Percentiles rank a stretch among this genome's conserved stretches.
Conservation (phyloP, 1,284 basidiomycete genomes). For the Fomitiporia mediterranea region DNA sequence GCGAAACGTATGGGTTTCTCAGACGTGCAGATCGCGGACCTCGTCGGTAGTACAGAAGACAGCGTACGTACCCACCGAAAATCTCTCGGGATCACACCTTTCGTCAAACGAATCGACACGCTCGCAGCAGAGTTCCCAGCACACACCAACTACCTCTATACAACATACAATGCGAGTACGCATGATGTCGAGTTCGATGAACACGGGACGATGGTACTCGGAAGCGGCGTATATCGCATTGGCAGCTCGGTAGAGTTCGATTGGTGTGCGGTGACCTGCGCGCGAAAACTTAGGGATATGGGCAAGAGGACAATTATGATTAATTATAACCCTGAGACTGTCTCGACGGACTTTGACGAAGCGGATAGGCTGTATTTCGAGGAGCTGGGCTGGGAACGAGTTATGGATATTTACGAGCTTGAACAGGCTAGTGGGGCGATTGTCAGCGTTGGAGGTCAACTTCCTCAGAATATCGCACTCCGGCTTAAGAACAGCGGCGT, state of each 20-base stretch:
- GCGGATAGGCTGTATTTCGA: slow-evolving; percentile 99
- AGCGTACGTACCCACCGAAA: slow-evolving; percentile 85
- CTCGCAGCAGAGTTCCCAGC: slow-evolving; percentile 99
- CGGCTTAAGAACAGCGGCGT: slow-evolving; percentile 88
- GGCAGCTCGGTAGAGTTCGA: slow-evolving; percentile 99
- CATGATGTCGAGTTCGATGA: slow-evolving; percentile 98
- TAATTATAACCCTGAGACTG: slow-evolving; percentile 99
- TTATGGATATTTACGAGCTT: slow-evolving; percentile 99
- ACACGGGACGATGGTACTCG: slow-evolving; percentile 98
- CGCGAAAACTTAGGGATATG: slow-evolving; percentile 85
- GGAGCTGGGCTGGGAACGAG: slow-evolving; percentile 94
- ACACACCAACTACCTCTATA: slow-evolving; percentile 99
- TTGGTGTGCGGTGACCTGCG: slow-evolving; percentile 99
- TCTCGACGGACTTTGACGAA: slow-evolving; percentile 99
- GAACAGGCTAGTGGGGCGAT: slow-evolving; percentile 91
- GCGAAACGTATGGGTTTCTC: slow-evolving; percentile 95
- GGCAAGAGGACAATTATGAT: slow-evolving; percentile 98
- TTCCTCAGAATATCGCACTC: slow-evolving; percentile 98
- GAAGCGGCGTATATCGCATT: slow-evolving; percentile 97
- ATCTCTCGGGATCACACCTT: slow-evolving; percentile 84
- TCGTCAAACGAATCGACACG: slow-evolving; percentile 99
- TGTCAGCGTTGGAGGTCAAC: slow-evolving; percentile 94
- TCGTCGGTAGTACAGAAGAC: slow-evolving; percentile 64
- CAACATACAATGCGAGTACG: slow-evolving; percentile 95
- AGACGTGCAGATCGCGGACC: slow-evolving; percentile 86